phyloP scores from a whole-genome alignment of 495 filamentous ascomycete genomes.

The Bacidia rubella region DNA sequence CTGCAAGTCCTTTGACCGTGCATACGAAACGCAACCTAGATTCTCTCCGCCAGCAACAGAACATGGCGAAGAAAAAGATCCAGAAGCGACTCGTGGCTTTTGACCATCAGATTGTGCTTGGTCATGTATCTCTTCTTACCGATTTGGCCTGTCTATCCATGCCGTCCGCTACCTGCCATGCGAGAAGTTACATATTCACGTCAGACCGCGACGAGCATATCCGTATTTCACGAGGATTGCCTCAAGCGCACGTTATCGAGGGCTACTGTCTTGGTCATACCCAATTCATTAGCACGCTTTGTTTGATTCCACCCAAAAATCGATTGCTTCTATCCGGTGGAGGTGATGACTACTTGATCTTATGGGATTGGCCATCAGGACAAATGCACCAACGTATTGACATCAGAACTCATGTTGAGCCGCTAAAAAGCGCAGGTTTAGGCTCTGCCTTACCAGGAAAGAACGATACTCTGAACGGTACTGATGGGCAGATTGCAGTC shows the following conservation, averaged over 20 bases:
- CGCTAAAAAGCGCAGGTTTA: background rate
- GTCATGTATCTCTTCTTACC: slow-evolving; percentile 89
- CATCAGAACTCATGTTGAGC: slow-evolving; percentile 25
- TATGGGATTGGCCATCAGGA: slow-evolving; percentile 68
- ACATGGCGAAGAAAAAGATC: slow-evolving; percentile 29
- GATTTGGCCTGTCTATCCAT: slow-evolving; percentile 43
- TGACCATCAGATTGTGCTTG: slow-evolving; percentile 62
- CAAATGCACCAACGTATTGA: slow-evolving; percentile 38
- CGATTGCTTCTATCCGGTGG: slow-evolving; percentile 69
- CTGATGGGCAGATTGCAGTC: slow-evolving; percentile 33
- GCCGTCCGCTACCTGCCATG: slow-evolving; percentile 8
- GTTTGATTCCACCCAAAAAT: slow-evolving; percentile 40
- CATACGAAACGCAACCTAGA: slow-evolving; percentile 68
- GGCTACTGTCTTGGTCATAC: slow-evolving; percentile 75
- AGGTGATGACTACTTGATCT: slow-evolving; percentile 60
- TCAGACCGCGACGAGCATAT: slow-evolving; percentile 96
- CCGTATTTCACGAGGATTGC: slow-evolving; percentile 69
- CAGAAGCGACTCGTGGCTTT: slow-evolving; percentile 36
- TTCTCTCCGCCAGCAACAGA: slow-evolving; percentile 59
- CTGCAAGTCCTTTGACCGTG: slow-evolving; percentile 63
- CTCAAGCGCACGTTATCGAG: slow-evolving; percentile 82
- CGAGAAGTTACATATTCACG: slow-evolving; percentile 62
- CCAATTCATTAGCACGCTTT: slow-evolving; percentile 66
- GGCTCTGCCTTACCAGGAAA: background rate
- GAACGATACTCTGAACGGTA: slow-evolving; percentile 8